These are phyloP conservation scores for Fusarium oligoseptatum DNA, from an alignment of 2,329 filamentous ascomycete species.

Conservation along the genomic window DNA sequence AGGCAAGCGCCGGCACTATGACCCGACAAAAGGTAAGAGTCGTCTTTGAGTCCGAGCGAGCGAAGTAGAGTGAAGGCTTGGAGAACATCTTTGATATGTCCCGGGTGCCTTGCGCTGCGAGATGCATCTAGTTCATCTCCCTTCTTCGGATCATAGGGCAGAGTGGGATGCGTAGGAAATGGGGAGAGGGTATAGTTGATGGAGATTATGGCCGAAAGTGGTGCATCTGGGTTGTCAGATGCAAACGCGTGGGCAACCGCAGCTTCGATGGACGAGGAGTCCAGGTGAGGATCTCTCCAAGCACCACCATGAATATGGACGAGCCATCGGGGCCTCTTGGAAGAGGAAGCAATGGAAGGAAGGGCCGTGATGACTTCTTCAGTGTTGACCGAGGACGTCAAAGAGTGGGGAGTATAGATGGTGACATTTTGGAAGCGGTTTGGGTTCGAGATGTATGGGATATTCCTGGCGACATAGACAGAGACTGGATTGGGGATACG, in stretches of 20 bases:
- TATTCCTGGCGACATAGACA: background rate
- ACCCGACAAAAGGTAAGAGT: background rate
- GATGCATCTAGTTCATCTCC: background rate
- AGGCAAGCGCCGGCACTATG: background rate
- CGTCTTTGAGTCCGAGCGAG: background rate
- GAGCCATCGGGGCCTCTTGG: background rate
- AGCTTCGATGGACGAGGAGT: background rate
- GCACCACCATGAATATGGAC: background rate
- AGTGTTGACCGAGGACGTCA: background rate
- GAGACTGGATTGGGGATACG: background rate
- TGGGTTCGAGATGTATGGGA: background rate
- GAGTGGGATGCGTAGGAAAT: background rate
- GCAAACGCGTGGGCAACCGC: background rate
- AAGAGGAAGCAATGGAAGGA: background rate
- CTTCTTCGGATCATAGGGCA: background rate
- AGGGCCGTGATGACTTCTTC: background rate
- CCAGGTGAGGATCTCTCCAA: background rate
- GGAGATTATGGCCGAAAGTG: background rate
- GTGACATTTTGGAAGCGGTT: background rate
- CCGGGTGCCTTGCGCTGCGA: background rate
- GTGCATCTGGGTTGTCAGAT: background rate
- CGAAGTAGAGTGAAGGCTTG: background rate
- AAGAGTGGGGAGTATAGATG: background rate
- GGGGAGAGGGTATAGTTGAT: background rate
- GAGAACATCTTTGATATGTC: background rate